Evolutionary conservation across 225 moss, liverwort and hornwort species (phyloP), one percentile per base, ranked within the genome.

Genomic region (Anthoceros angustus): DNA sequence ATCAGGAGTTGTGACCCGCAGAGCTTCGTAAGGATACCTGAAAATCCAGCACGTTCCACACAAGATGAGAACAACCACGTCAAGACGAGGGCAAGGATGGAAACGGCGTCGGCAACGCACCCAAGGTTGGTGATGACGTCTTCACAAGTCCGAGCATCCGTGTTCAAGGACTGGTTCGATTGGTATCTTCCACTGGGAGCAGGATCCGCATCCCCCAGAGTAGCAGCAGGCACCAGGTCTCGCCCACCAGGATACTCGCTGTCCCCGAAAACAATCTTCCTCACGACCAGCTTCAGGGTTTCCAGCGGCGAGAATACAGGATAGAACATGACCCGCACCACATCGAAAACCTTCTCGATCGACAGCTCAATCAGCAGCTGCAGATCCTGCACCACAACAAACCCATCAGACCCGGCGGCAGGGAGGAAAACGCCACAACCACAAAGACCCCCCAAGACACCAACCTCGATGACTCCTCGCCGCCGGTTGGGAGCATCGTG

Each of bases 391-490:
- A 67, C 20, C 72, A 70, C 39, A 15, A 64, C 15, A 63, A 38
- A 49, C 3, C 20, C 24, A 9, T 61, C 18, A 62, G 50, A 12
- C 65, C 24, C 43, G n/a, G n/a, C 21, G 25, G 20, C 41, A 41
- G 15, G 66, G 10, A n/a, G 8, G 25, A 32, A 14, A 42, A 41
- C 16, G 8, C 41, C 42, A n/a, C 64, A 43, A 23, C 62, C 20
- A 15, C 23, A 63, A 16, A 42, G 42, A 63, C 0, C 3, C 18
- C 7, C 21, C 63, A 16, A 42, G 63, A 61, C 67, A 68, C 40
- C 62, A 70, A 98, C 95, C 92, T 98, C 95, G 66, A 98, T 79
- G 41, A 98, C 72, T 39, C 95, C 95, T 72, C 82, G 82, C 50
- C 95, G 80, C 43, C 72, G 85, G 74, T 98, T 91, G 7, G 80